Base-by-base conservation (phyloP, 768 basidiomycete genomes). In the Suillus weaverae region DNA sequence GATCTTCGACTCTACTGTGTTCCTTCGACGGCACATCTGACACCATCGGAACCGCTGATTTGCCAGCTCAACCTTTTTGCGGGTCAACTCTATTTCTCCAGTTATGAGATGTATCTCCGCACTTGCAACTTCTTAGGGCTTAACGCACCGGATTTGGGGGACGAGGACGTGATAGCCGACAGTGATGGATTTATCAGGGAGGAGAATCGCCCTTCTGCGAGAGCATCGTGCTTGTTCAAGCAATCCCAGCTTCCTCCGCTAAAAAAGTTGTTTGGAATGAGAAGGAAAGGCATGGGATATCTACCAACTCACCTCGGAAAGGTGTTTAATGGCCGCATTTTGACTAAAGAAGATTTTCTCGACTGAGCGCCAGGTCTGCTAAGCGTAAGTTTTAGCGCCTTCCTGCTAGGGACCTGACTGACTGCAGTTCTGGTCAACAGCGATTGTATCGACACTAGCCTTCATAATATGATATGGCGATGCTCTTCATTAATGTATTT, bases 271-370 rank as follows among this genome's bases (percentile, higher is more conserved):
- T 72, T 81, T 22, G 70, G 72, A n/a, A 61, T 77, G 63, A 74
- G 81, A 26, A 74, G 80, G 64, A 84, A 78, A 62, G 81, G 80
- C 0, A 72, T 77, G 69, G 67, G 70, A 11, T 84, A 73, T 66
- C 41, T 64, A 10, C 63, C 69, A 38, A 81, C 81, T 2, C 80
- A 83, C 63, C 70, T 82, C 70, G 82, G 82, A 20, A 80, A 75
- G 65, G 70, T 81, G 8, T 48, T 83, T 48, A 61, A 74, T 56
- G 76, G 68, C 9, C 72, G 65, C 30, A 41, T 70, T n/a, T 66
- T 80, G 54, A 62, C 53, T 3, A 61, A 68, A 35, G 54, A 66
- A n/a, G 78, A 79, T 46, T 77, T 79, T 46, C 36, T 18, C 4
- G 10, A 39, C 10, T 59, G 38, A 59, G 38, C 11, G 14, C 4